Evolutionary conservation across 2,329 filamentous ascomycete genomes (phyloP), one percentile per base, ranked within the genome.

Genomic region (Ophiostoma himal-ulmi): DNA sequence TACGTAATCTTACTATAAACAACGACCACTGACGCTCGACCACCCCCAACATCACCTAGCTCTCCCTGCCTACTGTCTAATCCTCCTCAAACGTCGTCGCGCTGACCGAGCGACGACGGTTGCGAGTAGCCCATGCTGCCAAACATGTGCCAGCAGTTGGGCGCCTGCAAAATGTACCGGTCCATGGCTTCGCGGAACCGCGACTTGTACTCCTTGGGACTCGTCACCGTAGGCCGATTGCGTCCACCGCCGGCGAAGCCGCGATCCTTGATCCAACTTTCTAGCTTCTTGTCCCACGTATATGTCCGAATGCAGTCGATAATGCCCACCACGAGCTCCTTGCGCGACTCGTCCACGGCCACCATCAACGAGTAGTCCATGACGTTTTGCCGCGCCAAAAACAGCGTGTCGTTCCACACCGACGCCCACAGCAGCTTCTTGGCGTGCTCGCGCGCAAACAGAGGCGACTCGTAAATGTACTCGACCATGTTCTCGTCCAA

Each of bases 321-420:
- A 76, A 99, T 98, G 5, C 95, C 95, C 1, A 99, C 94, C 17
- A 98, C 93, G 17, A 99, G 87, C 80, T 99, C 94, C 76, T 94
- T 94, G 73, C 89, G 87, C 52, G 85, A 85, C 78, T 97, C 95
- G 76, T 99, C 94, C 64, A 99, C 96, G 0, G 94, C 96, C 70
- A 97, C 94, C 95, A 99, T 99, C 64, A 99, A 86, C 34, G 91
- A 95, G 81, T 99, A 99, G 80, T 99, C 95, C 95, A 99, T 99
- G 70, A 99, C 95, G 76, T 98, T 95, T 77, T 98, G 94, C 54
- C 93, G 89, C 67, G 92, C 93, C 69, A 99, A 82, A 82, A 98
- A 99, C 37, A 99, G 83, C 0, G 96, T 99, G 78, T 99, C 96
- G 78, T 99, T 99, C 89, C 93, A 98, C 2, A 99, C 94, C 11